Evolutionary conservation across 2,329 filamentous ascomycete species (phyloP), one percentile per base, ranked within the genome.

Genomic region (Fusarium oxysporum): DNA sequence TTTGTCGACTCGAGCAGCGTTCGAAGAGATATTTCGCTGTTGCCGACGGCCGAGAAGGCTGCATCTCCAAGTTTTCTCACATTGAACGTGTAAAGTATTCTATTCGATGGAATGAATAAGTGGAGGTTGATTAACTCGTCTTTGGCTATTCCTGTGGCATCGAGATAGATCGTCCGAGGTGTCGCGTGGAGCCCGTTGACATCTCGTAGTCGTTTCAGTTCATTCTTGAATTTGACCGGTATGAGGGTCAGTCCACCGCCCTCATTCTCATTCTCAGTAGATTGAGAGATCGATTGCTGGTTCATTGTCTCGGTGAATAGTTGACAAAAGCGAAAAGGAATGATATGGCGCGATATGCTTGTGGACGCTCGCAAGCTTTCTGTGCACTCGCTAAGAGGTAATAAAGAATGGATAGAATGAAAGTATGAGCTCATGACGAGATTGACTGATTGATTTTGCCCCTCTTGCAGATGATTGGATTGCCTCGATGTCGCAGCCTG

Each of bases 201-300:
- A 41, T 41, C 40, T n/a, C 13, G 40, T 41, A 41, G 12, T 41
- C 21, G 21, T n/a, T 41, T 41, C 8, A 41, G 8, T 41, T 23
- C 21, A 41, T 41, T 21, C 2, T 5, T 41, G 40, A 6, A 23
- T 23, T 14, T 14, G 3, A 9, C 13, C 4, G 40, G 9, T 21
- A 41, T 2, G 10, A 23, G 8, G 12, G 21, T 14, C 4, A 3
- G 21, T 7, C 21, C 13, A 2, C 3, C 1, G 6, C 13, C 21
- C 13, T 4, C 40, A n/a, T 14, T 41, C n/a, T 10, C n/a, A 23
- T 6, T 23, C 2, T 10, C n/a, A 23, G 40, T n/a, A 23, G n/a
- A 43, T 16, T 16, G 13, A 13, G 13, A 23, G 14, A 23, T 10
- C 10, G 13, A 43, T 4, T 23, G n/a, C n/a, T 43, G 40, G 40